Evolutionary conservation across 2,329 filamentous ascomycete genomes (phyloP), one percentile per base, ranked within the genome.

Genomic region (Venturia aucupariae): DNA sequence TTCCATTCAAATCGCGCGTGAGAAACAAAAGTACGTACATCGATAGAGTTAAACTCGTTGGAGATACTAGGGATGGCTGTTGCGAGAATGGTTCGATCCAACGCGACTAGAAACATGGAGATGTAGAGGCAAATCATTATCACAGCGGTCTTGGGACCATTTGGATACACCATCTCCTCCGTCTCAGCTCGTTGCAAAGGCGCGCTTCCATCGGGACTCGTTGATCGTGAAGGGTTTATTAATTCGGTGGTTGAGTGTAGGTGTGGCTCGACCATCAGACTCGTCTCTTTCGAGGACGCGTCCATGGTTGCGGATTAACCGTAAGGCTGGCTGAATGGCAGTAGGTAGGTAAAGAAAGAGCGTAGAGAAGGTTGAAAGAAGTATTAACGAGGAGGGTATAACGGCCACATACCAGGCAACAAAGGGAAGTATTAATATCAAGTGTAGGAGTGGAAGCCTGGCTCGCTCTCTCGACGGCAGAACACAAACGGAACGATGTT

Each of bases 11-110:
- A 4, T 17, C 11, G 4, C 15, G 8, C 15, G 39, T 41, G 39
- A 41, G 15, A 32, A 39, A 6, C 13, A 38, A 4, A 17, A 44
- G 2, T 7, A 60, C 41, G 10, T 41, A 75, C 71, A 30, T 65
- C 65, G 30, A 69, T 65, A 27, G 65, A 67, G 54, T 70, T 62
- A 60, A 70, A 70, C 15, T 67, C 54, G 41, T 64, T 41, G 1
- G 67, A 67, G n/a, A 70, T 70, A 15, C 65, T 57, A 1, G 68
- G 68, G 3, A 68, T 65, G 3, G 68, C 68, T 1, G 65, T 68
- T 3, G 46, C 66, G 3, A 69, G 27, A 39, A 69, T 68, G 3
- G 65, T 69, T 22, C 64, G 64, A 41, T 68, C 68, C 35, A 65
- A 51, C 2, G 64, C 64, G 19, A 65, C 61, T 11, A 65, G 54